These are phyloP conservation scores for Saitoella complicata DNA, from an alignment of 805 yeast species.

Conservation along the genomic window DNA sequence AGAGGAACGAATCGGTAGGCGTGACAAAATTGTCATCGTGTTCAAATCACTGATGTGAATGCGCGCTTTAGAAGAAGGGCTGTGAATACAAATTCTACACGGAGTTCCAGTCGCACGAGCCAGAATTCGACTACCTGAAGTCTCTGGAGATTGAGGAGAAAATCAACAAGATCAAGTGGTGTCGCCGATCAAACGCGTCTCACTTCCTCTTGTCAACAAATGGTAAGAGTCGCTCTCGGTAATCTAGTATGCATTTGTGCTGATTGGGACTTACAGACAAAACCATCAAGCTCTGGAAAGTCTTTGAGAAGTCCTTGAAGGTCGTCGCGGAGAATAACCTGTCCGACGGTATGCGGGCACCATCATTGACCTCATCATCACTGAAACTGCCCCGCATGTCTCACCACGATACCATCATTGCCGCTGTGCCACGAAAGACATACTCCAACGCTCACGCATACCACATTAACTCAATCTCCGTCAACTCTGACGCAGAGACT, in stretches of 20 bases:
- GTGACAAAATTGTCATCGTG: neutral
- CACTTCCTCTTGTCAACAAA: constrained; percentile 81
- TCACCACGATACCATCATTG: constrained; percentile 86
- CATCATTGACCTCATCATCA: constrained; percentile 10
- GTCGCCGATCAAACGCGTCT: constrained; percentile 74
- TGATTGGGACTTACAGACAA: constrained; percentile 35
- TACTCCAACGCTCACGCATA: constrained; percentile 96
- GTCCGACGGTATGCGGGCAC: constrained; percentile 26
- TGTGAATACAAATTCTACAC: constrained; percentile 94
- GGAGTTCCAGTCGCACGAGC: constrained; percentile 96
- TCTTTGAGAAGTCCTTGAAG: constrained; percentile 78
- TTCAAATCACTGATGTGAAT: neutral
- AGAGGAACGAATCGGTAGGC: constrained; percentile 46
- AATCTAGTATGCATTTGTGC: neutral
- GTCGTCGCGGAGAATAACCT: constrained; percentile 85
- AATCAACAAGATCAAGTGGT: constrained; percentile 95
- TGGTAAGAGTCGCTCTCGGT: constrained; percentile 9
- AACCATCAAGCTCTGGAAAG: constrained; percentile 96
- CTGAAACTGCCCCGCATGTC: constrained; percentile 75
- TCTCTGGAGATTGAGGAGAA: constrained; percentile 95
- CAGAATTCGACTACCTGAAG: constrained; percentile 92
- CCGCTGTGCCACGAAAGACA: constrained; percentile 83
- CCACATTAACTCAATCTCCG: constrained; percentile 89
- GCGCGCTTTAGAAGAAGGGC: constrained; percentile 29
- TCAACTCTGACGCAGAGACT: constrained; percentile 92